phyloP scores from a whole-genome alignment of 345 rosid genomes.

The Luvunga scandens region DNA sequence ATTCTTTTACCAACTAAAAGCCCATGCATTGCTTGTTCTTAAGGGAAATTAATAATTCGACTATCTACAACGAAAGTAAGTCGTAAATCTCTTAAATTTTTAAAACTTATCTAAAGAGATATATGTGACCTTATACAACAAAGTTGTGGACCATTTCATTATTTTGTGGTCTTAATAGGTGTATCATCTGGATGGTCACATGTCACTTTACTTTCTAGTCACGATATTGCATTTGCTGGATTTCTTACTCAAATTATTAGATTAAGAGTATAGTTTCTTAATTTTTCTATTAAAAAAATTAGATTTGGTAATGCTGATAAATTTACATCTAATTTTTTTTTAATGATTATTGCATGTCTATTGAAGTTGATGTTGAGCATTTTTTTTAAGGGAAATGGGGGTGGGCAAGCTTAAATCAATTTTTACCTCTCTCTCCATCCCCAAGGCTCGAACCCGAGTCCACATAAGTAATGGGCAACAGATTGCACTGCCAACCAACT shows the following conservation, averaged over 20 bases:
- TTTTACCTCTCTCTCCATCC: too few species aligned
- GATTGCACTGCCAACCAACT: too few species aligned
- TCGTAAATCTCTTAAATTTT: too few species aligned
- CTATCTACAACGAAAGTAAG: too few species aligned
- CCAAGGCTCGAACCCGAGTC: too few species aligned
- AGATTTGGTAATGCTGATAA: not conserved
- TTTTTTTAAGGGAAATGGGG: too few species aligned
- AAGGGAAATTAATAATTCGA: too few species aligned
- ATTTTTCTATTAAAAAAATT: too few species aligned
- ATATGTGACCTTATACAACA: not conserved
- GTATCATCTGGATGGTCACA: not conserved
- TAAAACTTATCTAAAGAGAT: not conserved
- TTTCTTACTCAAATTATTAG: not conserved
- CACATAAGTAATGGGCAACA: too few species aligned
- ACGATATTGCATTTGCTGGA: not conserved
- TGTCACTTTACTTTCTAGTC: not conserved
- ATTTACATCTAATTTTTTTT: not conserved
- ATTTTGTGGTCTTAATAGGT: not conserved
- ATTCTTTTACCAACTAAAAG: too few species aligned
- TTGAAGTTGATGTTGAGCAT: not conserved
- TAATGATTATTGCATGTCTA: not conserved
- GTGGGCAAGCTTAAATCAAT: too few species aligned
- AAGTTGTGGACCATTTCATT: not conserved
- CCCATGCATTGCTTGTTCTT: too few species aligned
- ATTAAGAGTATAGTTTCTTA: not conserved